phyloP scores from a whole-genome alignment of 2,329 filamentous ascomycete species.

The Fusarium nematophilum region DNA sequence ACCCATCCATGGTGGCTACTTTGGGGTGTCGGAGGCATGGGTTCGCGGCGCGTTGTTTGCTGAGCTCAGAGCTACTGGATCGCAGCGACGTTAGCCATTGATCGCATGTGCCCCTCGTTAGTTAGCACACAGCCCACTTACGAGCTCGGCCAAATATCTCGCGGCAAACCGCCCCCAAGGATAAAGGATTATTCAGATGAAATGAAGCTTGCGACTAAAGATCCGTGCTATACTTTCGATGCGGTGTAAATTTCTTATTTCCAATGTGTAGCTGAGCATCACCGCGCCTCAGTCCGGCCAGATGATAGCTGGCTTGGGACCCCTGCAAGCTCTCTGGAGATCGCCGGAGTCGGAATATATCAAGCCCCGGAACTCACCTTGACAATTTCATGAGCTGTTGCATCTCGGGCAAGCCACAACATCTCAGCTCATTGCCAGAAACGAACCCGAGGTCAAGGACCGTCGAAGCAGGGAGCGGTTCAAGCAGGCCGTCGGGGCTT shows the following conservation, averaged over 20 bases:
- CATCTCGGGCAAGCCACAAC: no score
- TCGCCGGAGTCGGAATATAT: conserved; percentile 49
- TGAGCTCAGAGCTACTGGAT: conserved; percentile 36
- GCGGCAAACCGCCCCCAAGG: background rate
- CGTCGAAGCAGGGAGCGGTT: no score
- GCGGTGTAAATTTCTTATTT: conserved; percentile 3
- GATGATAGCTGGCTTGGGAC: conserved; percentile 8
- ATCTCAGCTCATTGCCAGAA: no score
- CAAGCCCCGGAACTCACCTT: conserved; percentile 16
- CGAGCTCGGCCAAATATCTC: conserved; percentile 15
- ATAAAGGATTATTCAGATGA: background rate
- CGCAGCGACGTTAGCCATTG: conserved; percentile 37
- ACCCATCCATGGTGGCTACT: conserved; percentile 75
- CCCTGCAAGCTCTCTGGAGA: conserved; percentile 32
- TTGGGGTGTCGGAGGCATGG: conserved; percentile 37
- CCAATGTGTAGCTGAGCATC: background rate
- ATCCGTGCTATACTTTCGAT: background rate
- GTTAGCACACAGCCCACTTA: conserved; percentile 40
- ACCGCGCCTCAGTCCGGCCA: background rate
- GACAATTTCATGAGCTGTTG: background rate
- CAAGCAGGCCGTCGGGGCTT: no score
- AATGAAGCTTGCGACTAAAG: background rate
- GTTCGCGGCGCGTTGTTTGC: conserved; percentile 30
- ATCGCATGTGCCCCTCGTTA: conserved; percentile 43
- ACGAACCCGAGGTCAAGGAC: no score